phyloP scores from a whole-genome alignment of 108 stramenopile genomes.

The Nannochloropsis oceanica region DNA sequence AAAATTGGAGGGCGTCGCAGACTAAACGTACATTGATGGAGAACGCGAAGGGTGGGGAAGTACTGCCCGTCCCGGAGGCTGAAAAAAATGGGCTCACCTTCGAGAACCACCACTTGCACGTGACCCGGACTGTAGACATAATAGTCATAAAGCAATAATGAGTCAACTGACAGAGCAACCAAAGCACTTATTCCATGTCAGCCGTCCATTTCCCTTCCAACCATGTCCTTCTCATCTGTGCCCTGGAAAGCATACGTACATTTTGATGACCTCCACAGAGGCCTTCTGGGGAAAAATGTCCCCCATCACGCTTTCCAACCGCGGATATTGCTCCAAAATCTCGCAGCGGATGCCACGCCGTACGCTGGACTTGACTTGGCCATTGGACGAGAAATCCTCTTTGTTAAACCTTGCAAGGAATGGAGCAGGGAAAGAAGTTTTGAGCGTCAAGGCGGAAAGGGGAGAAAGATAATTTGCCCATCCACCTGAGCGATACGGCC shows the following conservation, averaged over 20 bases:
- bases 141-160: background rate
- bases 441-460: too few relatives aligned
- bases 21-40: background rate
- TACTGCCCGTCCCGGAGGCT: conserved; percentile 83
- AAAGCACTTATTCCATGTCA: background rate
- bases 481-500: too few relatives aligned
- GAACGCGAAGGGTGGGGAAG: conserved; percentile 47
- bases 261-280: conserved; percentile 44
- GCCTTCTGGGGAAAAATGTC: conserved; percentile 71
- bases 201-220: background rate
- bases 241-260: conserved; percentile 1
- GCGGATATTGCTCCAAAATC: conserved; percentile 43
- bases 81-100: conserved; percentile 67
- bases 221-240: background rate
- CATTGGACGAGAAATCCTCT: conserved; percentile 35
- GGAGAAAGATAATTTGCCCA: too few relatives aligned
- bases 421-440: too few relatives aligned
- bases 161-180: background rate
- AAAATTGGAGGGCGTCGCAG: background rate
- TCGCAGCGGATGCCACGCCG: conserved; percentile 33
- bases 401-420: conserved; percentile 9
- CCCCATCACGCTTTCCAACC: conserved; percentile 51
- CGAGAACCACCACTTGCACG: conserved; percentile 30
- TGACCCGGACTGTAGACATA: conserved; percentile 8
- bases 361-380: conserved; percentile 41